Evolutionary conservation across 1,139 yeast genomes (phyloP), one percentile per base, ranked within the genome.

Genomic region (Hyphopichia fennica): DNA sequence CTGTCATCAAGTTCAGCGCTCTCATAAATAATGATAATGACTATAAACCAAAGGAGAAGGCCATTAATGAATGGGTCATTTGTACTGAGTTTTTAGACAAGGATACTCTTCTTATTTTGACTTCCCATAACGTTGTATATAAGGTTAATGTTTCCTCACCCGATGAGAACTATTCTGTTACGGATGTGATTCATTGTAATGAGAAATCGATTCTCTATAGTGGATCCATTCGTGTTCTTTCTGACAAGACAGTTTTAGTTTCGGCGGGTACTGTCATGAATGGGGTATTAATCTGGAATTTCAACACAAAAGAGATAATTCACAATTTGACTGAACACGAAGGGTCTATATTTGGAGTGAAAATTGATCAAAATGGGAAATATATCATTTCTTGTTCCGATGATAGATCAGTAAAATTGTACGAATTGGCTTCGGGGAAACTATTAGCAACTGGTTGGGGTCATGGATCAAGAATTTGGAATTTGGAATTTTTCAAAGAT

Each of bases 201-300:
- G 96, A 89, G 60, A 83, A 86, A 52, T 87, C 96, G 4, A 84
- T 93, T 35, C 71, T 93, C 35, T 93, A 93, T 58, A 87, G 96
- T 15, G 98, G 98, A 0, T 74, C 89, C 2, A 77, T 93, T 32
- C 72, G 75, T 42, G 77, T 81, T 1, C 47, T 72, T 7, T 52
- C 62, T 2, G 58, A 59, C n/a, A 68, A 64, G 9, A 64, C 65
- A 35, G 77, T 84, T 0, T 58, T 75, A 11, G 71, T 89, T 11
- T 89, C 89, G 20, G 91, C 96, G 0, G 98, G 98, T 19, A 93
- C 99, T 0, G 97, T 93, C 1, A 83, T 91, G 83, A 83, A 84
- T 40, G 96, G 97, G 3, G 84, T 88, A 1, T 69, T 87, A 4
- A 67, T 90, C 1, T 93, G 98, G 98, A 80, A 82, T 41, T 59